Conservation (phyloP, 257 asterid genomes). For the Scutellaria barbata region DNA sequence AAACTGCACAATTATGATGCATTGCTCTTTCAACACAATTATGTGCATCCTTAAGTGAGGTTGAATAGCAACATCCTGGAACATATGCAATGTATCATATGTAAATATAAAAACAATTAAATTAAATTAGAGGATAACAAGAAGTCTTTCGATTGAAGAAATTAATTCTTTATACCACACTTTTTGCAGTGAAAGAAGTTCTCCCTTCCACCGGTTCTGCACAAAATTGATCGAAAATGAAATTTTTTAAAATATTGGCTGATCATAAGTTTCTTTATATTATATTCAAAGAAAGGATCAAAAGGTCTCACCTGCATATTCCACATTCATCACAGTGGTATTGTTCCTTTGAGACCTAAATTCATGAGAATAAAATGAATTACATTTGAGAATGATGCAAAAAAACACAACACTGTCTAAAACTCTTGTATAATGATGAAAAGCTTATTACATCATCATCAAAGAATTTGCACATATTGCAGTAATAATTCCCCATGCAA, state of each 20-base stretch:
- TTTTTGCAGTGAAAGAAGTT: constrained; percentile 61
- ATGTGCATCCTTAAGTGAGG: constrained; percentile 54
- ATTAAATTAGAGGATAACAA: not conserved
- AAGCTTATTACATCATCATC: constrained; percentile 55
- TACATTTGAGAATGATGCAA: not conserved
- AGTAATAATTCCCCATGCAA: constrained; percentile 67
- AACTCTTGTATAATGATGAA: not conserved
- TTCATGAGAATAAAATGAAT: not conserved
- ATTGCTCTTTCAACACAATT: constrained; percentile 67
- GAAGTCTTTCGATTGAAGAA: not conserved
- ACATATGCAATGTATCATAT: not conserved
- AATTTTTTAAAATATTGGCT: too few relatives aligned
- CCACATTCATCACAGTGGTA: constrained; percentile 73
- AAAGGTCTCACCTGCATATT: constrained; percentile 60
- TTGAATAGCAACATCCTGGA: constrained; percentile 63
- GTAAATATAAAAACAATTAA: constrained; percentile 13
- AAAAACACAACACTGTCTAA: not conserved
- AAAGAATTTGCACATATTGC: constrained; percentile 60
- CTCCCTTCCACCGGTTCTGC: constrained; percentile 71
- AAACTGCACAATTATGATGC: constrained; percentile 75
- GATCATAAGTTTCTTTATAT: too few relatives aligned
- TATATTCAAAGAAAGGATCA: not conserved
- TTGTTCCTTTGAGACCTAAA: constrained; percentile 63
- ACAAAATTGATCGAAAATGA: not conserved
- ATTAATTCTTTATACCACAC: constrained; percentile 50